Conservation (phyloP, 768 basidiomycete genomes). For the Hericium coralloides region DNA sequence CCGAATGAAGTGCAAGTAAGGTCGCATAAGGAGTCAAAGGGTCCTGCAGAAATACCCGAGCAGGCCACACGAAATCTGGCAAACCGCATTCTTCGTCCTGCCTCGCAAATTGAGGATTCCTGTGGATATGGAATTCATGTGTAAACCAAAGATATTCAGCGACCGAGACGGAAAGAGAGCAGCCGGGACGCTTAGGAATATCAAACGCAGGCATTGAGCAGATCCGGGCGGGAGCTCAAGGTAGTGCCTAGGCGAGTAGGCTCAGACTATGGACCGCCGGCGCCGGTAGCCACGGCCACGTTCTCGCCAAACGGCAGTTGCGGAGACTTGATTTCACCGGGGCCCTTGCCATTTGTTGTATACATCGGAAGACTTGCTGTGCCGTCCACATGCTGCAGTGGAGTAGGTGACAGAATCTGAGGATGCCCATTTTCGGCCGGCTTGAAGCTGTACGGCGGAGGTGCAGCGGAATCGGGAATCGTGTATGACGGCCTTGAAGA, state of each 20-base stretch:
- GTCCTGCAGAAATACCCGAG: conserved; percentile 9
- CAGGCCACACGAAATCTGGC: conserved; percentile 1
- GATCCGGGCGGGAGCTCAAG: background rate
- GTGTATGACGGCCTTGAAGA: conserved; percentile 11
- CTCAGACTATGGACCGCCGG: conserved; percentile 19
- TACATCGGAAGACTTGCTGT: conserved; percentile 24
- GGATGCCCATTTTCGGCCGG: conserved; percentile 7
- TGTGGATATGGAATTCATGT: conserved; percentile 14
- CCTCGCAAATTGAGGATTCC: conserved; percentile 2
- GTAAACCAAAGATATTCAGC: conserved; percentile 14
- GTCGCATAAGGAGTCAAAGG: conserved; percentile 8
- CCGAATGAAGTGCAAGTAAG: background rate
- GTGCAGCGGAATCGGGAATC: conserved; percentile 3
- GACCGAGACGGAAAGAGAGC: conserved; percentile 8
- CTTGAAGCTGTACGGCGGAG: conserved; percentile 2
- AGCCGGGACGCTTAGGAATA: background rate
- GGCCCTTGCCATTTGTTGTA: conserved; percentile 33
- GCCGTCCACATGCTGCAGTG: conserved; percentile 27
- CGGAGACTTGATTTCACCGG: conserved; percentile 45
- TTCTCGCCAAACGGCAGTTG: conserved; percentile 57
- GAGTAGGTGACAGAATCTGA: conserved; percentile 15
- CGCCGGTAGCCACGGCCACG: conserved; percentile 42
- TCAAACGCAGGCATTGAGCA: background rate
- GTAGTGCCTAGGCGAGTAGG: conserved; percentile 5
- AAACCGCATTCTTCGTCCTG: conserved; percentile 13